Evolutionary conservation across 306 rosid genomes (phyloP).

Genomic region (Mimosa pudica): DNA sequence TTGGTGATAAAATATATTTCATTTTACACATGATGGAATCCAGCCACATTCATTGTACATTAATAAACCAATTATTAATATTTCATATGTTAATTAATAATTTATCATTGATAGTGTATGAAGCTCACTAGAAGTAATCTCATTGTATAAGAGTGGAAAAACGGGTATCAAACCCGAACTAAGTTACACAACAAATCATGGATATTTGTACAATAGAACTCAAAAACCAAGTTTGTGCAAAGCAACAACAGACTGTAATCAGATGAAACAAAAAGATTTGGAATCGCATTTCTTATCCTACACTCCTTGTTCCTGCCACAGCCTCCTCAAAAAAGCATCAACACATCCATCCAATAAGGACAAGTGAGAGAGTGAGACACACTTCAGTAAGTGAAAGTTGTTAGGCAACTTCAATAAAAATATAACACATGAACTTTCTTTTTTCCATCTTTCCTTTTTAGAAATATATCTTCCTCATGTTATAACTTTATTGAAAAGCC

Average conservation of each 20-base stretch:
- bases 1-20: no score
- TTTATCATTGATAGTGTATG: no score
- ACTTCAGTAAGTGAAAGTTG: not conserved
- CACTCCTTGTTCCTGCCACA: constrained; percentile 36
- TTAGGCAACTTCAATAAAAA: not conserved
- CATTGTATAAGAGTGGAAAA: no score
- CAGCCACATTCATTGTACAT: no score
- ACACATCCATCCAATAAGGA: not conserved
- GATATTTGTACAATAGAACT: not conserved
- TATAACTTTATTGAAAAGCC: not conserved
- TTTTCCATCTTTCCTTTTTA: not conserved
- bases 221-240: constrained; percentile 6
- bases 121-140: no score
- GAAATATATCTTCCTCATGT: not conserved
- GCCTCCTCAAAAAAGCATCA: constrained; percentile 36
- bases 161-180: not conserved
- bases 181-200: not conserved
- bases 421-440: not conserved
- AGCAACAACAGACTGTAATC: constrained; percentile 26
- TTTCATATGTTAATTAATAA: no score
- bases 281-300: constrained; percentile 38
- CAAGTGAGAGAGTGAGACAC: not conserved
- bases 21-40: no score
- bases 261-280: constrained; percentile 8
- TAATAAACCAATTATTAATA: no score